Evolutionary conservation across 2,329 filamentous ascomycete species (phyloP), one percentile per base, ranked within the genome.

Genomic region (Apiospora saccharicola): DNA sequence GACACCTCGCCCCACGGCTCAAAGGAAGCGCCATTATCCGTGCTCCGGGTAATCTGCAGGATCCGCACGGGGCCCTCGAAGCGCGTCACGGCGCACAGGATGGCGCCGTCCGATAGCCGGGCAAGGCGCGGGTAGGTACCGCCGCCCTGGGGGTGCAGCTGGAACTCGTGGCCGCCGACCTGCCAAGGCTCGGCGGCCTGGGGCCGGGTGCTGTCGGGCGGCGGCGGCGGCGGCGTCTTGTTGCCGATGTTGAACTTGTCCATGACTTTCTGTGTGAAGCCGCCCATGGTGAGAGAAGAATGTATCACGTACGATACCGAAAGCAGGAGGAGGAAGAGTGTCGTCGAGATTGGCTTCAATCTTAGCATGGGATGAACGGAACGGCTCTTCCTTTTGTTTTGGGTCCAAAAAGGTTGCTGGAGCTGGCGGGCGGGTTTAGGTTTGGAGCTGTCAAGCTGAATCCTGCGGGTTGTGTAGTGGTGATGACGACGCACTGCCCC

Each of bases 41-140:
- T 80, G 76, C 85, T 87, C 41, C 80, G 81, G 12, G 83, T 82
- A n/a, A 87, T 79, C 19, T 81, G 78, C 22, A 87, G 80, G 14
- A 83, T 77, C n/a, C 82, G 83, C 24, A 78, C 75, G 1, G 77
- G 78, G 19, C 81, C 79, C 0, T 81, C 79, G 71, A 83, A 82
- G 22, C 81, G 81, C 0, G 86, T 87, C 70, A 83, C 85, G n/a
- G 81, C 81, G 44, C 83, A 82, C 0, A 87, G 80, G n/a, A 88
- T 81, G 7, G 82, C 81, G 43, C 85, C 85, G 70, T 87, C 85
- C 0, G 80, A 77, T 0, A 87, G 81, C 8, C 82, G 81, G 51
- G 83, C 82, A 5, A 87, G 80, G 16, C 86, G 85, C 0, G 85
- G 85, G 73, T 87, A 87, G 1, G 85, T 86, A 68, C 85, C 85